These are phyloP conservation scores for Besnoitia besnoiti DNA, from an alignment of 169 alveolate genomes.

Conservation along the genomic window DNA sequence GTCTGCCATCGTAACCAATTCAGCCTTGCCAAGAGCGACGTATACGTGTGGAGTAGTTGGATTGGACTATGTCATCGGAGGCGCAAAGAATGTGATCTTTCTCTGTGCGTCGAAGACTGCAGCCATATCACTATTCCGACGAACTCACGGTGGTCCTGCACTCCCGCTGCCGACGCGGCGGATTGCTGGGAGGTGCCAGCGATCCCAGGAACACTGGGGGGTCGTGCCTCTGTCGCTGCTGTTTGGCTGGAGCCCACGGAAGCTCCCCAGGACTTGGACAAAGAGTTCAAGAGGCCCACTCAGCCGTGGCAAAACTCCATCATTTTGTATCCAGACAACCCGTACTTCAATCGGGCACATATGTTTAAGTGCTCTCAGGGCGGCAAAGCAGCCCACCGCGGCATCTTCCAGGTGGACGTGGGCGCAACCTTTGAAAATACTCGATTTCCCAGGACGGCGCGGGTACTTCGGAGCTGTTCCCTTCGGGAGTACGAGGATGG, in stretches of 20 bases:
- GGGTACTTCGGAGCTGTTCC: conserved; percentile 3
- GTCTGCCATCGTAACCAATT: neutral
- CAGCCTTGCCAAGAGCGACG: neutral
- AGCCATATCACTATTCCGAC: neutral
- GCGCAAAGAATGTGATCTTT: neutral
- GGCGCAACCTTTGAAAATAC: neutral
- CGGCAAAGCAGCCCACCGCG: neutral
- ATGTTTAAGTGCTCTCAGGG: neutral
- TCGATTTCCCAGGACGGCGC: neutral
- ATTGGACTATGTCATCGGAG: neutral
- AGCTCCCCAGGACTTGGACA: neutral
- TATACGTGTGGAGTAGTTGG: neutral
- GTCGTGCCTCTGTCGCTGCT: neutral
- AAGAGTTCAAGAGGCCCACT: neutral
- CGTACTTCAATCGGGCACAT: neutral
- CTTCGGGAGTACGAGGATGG: neutral
- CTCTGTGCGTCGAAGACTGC: neutral
- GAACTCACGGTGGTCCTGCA: neutral
- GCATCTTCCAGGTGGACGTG: neutral
- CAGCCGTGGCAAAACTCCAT: neutral
- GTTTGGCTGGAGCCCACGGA: neutral
- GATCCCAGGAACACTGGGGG: neutral
- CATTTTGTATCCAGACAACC: neutral
- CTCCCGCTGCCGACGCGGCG: neutral
- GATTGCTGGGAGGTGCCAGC: neutral